Conservation (phyloP, 306 rosid species). For the Acacia confusa region DNA sequence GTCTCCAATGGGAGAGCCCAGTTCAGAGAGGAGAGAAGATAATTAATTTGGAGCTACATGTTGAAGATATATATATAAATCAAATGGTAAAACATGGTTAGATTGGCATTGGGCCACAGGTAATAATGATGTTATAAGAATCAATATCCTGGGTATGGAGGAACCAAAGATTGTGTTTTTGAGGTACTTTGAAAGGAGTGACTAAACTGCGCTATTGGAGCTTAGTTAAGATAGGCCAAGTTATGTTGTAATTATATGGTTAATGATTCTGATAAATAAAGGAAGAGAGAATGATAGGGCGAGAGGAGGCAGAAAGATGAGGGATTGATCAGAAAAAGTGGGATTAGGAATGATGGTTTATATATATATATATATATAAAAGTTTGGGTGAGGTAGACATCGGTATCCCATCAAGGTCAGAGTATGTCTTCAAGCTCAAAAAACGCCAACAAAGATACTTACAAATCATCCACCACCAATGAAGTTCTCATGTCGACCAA, state of each 20-base stretch:
- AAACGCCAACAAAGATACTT: too few relatives aligned
- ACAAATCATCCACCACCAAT: too few relatives aligned
- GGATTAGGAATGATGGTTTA: constrained; percentile 48
- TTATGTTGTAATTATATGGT: constrained; percentile 26
- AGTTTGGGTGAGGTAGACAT: too few relatives aligned
- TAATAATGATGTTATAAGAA: constrained; percentile 26
- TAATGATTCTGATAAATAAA: constrained; percentile 29
- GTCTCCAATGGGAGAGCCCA: constrained; percentile 14
- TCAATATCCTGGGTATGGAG: constrained; percentile 14
- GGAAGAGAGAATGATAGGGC: constrained; percentile 26
- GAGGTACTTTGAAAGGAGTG: constrained; percentile 19
- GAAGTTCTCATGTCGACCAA: too few relatives aligned
- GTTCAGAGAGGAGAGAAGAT: constrained; percentile 7
- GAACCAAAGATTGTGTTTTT: neutral
- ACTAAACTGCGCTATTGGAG: constrained; percentile 18
- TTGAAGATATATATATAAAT: too few relatives aligned
- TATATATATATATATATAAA: too few relatives aligned
- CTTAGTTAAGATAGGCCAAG: constrained; percentile 24
- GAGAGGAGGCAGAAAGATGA: constrained; percentile 38
- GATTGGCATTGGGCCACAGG: constrained; percentile 30
- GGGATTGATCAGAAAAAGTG: constrained; percentile 36
- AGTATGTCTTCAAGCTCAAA: too few relatives aligned
- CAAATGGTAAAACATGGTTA: constrained; percentile 7
- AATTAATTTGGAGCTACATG: constrained; percentile 21
- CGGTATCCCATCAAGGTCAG: too few relatives aligned